Conservation (phyloP, 352 stramenopile genomes). For the Elongisporangium senticosum region DNA sequence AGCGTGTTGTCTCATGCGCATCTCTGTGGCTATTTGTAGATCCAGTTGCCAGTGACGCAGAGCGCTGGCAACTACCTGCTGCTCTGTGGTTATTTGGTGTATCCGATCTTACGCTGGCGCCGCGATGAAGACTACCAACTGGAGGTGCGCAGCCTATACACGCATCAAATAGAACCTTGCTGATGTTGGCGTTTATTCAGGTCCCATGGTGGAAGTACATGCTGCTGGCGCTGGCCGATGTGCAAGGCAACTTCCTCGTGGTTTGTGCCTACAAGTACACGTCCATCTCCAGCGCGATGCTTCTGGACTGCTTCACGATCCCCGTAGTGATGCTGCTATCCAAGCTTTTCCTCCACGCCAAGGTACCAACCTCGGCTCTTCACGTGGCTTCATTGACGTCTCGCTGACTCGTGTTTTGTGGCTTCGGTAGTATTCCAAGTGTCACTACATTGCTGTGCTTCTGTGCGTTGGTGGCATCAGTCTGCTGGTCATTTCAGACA, state of each 20-base stretch:
- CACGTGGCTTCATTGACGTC: not conserved
- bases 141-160: conserved; percentile 17
- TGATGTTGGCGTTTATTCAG: conserved; percentile 9
- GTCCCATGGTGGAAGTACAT: conserved; percentile 87
- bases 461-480: conserved; percentile 85
- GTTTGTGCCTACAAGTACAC: conserved; percentile 96
- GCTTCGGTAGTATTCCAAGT: conserved; percentile 45
- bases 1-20: conserved; percentile 6
- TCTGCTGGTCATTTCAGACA: conserved; percentile 84
- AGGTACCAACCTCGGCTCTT: conserved; percentile 18
- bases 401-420: not conserved
- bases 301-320: conserved; percentile 96
- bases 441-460: conserved; percentile 70
- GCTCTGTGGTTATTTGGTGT: conserved; percentile 49
- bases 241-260: conserved; percentile 94
- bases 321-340: conserved; percentile 94
- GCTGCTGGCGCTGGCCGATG: conserved; percentile 90
- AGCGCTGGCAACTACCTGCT: conserved; percentile 69
- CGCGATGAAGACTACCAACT: conserved; percentile 40
- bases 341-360: conserved; percentile 75
- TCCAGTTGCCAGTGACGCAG: conserved; percentile 72
- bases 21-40: conserved; percentile 31
- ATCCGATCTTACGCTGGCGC: conserved; percentile 36
- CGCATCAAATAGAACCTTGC: not conserved
- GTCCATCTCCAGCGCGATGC: conserved; percentile 93